Base-by-base conservation (phyloP, 2,329 filamentous ascomycete species). In the Fusarium nurragi region DNA sequence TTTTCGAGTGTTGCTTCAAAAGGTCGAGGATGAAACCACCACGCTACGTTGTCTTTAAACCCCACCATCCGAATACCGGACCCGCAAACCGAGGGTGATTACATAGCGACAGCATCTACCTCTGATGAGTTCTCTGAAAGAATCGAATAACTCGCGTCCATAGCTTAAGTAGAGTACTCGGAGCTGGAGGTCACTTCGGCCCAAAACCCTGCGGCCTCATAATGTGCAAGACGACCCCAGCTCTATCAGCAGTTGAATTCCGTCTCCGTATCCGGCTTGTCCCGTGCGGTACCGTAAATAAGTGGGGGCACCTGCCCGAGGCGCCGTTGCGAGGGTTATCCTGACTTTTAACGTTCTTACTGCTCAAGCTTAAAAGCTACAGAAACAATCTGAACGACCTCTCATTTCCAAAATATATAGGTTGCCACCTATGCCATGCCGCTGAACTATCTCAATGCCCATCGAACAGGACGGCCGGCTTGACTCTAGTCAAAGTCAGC, bases 41-140 rank as follows among this genome's bases (percentile, higher is more conserved):
- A 48, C 36, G 22, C 36, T 36, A 48, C 36, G 22, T 23, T 26
- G 14, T 45, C 12, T 39, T 39, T 16, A 32, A 28, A 23, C 60
- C 48, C 59, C 59, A 41, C 59, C 50, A 43, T 64, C 28, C 22
- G 40, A 32, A 34, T 30, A 23, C 36, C 23, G 22, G 59, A 34
- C 53, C 59, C 53, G 47, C 59, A 51, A n/a, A n/a, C 30, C 34
- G 14, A 48, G 22, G 26, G 36, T 32, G 12, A 4, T 14, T 18
- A 9, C 12, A 12, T 11, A 9, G n/a, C 11, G 25, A 12, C 21
- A 36, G 16, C 21, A 13, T 25, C 16, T 25, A 13, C 18, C 16
- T 25, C n/a, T n/a, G 32, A 16, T 34, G 16, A 34, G 32, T 34
- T 8, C 16, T 10, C 9, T n/a, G 9, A 34, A 34, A n/a, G 10